phyloP scores from a whole-genome alignment of 2,329 filamentous ascomycete genomes.

The Didymosphaeria variabile region DNA sequence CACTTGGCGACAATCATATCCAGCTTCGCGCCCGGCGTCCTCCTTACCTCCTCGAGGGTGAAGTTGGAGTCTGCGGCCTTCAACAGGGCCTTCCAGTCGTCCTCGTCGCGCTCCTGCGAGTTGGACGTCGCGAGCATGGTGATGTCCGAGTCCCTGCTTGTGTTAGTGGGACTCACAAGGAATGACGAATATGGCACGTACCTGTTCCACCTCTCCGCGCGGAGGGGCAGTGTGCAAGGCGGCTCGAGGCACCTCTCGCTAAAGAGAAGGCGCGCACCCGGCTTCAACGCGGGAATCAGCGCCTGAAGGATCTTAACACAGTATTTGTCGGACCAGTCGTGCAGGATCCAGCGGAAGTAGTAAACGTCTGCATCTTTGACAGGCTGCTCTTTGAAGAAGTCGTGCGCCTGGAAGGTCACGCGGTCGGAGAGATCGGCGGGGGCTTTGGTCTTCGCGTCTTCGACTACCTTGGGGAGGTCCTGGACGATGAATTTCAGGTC shows the following conservation, averaged over 20 bases:
- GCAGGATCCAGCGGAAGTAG: slow-evolving; percentile 51
- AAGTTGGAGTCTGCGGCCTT: slow-evolving; percentile 47
- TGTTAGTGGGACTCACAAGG: slow-evolving; percentile 21
- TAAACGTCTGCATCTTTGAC: slow-evolving; percentile 45
- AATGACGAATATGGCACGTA: slow-evolving; percentile 18
- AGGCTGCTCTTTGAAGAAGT: slow-evolving; percentile 31
- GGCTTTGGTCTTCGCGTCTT: slow-evolving; percentile 18
- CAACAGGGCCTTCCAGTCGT: slow-evolving; percentile 57
- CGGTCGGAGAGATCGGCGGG: slow-evolving; percentile 16
- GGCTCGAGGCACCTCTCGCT: slow-evolving; percentile 22
- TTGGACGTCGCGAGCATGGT: slow-evolving; percentile 59
- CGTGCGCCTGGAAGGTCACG: slow-evolving; percentile 28
- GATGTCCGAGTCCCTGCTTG: slow-evolving; percentile 48
- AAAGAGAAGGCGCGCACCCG: slow-evolving; percentile 29
- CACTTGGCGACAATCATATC: slow-evolving; percentile 21
- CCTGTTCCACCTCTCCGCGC: slow-evolving; percentile 21
- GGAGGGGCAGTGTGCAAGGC: slow-evolving; percentile 19
- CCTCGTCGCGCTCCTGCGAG: slow-evolving; percentile 54
- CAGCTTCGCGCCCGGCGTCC: slow-evolving; percentile 21
- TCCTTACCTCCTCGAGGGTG: slow-evolving; percentile 20
- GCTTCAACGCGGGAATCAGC: slow-evolving; percentile 32
- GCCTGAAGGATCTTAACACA: slow-evolving; percentile 26
- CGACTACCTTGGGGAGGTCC: slow-evolving; percentile 26
- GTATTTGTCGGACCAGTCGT: slow-evolving; percentile 52
- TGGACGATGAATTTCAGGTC: slow-evolving; percentile 28